Conservation (phyloP, 768 basidiomycete species). For the Multifurca ochricompacta region DNA sequence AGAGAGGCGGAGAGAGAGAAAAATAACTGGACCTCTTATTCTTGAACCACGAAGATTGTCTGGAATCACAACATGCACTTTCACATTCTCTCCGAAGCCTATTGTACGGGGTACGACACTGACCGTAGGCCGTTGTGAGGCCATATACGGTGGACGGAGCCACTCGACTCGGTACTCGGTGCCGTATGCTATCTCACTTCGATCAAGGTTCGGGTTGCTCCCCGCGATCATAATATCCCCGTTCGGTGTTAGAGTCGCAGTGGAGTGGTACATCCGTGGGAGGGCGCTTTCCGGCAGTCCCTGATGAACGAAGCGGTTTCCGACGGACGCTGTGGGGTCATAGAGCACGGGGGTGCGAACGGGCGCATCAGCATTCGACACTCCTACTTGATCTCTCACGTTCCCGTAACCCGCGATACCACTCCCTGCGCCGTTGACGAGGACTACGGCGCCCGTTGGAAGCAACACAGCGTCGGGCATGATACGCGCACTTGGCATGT, state of each 20-base stretch:
- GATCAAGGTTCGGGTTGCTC: constrained; percentile 77
- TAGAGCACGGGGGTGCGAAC: constrained; percentile 66
- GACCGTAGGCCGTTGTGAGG: constrained; percentile 44
- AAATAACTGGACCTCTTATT: constrained; percentile 42
- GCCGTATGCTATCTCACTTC: constrained; percentile 62
- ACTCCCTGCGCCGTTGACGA: constrained; percentile 67
- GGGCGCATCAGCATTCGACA: constrained; percentile 73
- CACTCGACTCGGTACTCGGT: constrained; percentile 89
- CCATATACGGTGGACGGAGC: constrained; percentile 79
- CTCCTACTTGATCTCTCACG: constrained; percentile 57
- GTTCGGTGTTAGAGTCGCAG: constrained; percentile 66
- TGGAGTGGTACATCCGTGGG: constrained; percentile 76
- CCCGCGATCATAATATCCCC: constrained; percentile 74
- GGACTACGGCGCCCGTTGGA: constrained; percentile 64
- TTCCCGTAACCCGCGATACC: constrained; percentile 79
- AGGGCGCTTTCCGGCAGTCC: constrained; percentile 61
- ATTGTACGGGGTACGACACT: constrained; percentile 30
- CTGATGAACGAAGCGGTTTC: constrained; percentile 45
- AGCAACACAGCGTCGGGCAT: constrained; percentile 81
- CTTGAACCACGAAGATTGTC: constrained; percentile 31
- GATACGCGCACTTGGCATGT: constrained; percentile 63
- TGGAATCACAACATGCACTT: constrained; percentile 38
- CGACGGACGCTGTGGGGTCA: constrained; percentile 43
- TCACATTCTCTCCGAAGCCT: constrained; percentile 38
- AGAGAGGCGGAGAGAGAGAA: neutral